A percentile compares a stretch with the other conserved stretches of the same genome.
phyloP scores from a whole-genome alignment of 495 filamentous ascomycete genomes.

The Penicillium atrosanguineum region DNA sequence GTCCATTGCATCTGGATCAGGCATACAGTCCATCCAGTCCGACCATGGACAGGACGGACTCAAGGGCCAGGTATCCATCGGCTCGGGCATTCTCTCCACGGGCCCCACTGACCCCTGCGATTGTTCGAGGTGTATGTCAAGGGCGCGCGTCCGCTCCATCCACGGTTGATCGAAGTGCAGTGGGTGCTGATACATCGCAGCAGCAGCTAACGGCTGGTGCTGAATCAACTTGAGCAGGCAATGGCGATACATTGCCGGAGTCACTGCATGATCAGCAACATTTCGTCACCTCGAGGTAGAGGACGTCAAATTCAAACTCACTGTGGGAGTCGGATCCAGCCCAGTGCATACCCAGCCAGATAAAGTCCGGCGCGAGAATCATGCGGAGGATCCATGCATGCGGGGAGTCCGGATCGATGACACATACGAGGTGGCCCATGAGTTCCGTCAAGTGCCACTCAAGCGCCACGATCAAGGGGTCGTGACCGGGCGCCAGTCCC shows the following conservation, averaged over 20 bases:
- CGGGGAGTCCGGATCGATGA: slow-evolving; percentile 1
- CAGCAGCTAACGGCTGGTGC: not conserved
- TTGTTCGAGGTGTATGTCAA: not conserved
- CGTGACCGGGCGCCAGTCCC: not conserved
- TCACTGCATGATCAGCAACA: not conserved
- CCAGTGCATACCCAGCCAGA: slow-evolving; percentile 10
- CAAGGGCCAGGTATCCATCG: too few relatives aligned
- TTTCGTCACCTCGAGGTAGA: not conserved
- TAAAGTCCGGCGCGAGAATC: slow-evolving; percentile 1
- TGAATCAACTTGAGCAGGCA: not conserved
- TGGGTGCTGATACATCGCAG: not conserved
- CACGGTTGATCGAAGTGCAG: not conserved
- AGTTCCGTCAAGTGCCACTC: not conserved
- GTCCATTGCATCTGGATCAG: not conserved
- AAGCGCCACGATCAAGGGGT: not conserved
- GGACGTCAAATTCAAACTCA: not conserved
- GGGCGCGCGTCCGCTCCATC: not conserved
- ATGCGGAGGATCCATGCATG: slow-evolving; percentile 5
- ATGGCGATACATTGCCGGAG: not conserved
- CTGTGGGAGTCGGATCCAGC: not conserved
- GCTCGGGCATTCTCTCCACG: too few relatives aligned
- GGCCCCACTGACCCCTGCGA: not conserved
- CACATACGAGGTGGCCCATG: slow-evolving; percentile 2
- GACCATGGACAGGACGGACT: too few relatives aligned
- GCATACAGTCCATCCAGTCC: too few relatives aligned